phyloP scores from a whole-genome alignment of 2,329 filamentous ascomycete genomes.

The Ophiosphaerella narmari region DNA sequence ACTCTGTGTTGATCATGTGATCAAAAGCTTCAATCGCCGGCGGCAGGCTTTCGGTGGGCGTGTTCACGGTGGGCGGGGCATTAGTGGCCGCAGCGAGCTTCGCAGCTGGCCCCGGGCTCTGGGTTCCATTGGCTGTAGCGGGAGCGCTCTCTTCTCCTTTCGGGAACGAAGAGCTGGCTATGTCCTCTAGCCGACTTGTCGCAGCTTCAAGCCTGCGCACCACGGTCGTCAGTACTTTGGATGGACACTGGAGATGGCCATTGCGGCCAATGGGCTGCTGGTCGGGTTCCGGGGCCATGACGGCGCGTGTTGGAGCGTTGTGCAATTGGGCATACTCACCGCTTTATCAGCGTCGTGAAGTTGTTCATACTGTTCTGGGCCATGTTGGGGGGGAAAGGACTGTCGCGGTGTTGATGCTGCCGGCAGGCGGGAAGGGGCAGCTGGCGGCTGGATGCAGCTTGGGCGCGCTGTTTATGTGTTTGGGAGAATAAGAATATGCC shows the following conservation, averaged over 20 bases:
- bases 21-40: constrained; percentile 88
- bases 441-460: constrained; percentile 31
- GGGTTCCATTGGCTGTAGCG: constrained; percentile 32
- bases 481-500: constrained; percentile 1
- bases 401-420: constrained; percentile 29
- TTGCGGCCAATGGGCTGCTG: constrained; percentile 18
- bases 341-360: constrained; percentile 95
- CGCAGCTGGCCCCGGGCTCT: constrained; percentile 29
- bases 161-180: constrained; percentile 72
- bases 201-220: constrained; percentile 87
- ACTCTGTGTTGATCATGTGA: constrained; percentile 70
- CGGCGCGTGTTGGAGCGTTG: not conserved
- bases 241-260: constrained; percentile 23
- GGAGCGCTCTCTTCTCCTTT: constrained; percentile 14
- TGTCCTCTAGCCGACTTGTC: constrained; percentile 93
- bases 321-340: constrained; percentile 62
- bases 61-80: constrained; percentile 45
- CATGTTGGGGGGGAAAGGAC: constrained; percentile 57
- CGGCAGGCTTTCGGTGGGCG: constrained; percentile 49
- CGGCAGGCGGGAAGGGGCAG: constrained; percentile 26
- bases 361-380: constrained; percentile 90
- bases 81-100: constrained; percentile 30
- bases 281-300: not conserved
- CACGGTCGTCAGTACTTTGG: constrained; percentile 55
- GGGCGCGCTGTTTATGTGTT: constrained; percentile 7